Percentiles rank a stretch among this genome's conserved stretches.
phyloP scores from a whole-genome alignment of 2,329 filamentous ascomycete genomes.

The Xylariales sp. region DNA sequence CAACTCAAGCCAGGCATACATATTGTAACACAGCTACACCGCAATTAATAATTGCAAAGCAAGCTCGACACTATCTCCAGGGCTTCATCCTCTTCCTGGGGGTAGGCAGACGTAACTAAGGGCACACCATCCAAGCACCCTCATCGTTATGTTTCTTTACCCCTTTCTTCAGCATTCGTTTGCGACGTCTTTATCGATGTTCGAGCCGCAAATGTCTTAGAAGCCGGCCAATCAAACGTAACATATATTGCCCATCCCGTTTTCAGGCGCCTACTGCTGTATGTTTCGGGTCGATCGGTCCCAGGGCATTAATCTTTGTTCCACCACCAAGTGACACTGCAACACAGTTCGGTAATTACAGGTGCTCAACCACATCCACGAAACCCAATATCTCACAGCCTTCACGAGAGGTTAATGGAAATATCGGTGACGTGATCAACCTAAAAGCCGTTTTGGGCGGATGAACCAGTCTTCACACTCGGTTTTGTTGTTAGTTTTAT shows the following conservation, averaged over 20 bases:
- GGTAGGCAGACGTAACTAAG: neutral
- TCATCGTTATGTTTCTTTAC: neutral
- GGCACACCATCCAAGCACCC: too few species aligned
- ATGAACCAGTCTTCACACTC: too few species aligned
- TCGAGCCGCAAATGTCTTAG: conserved; percentile 16
- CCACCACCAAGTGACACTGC: conserved; percentile 7
- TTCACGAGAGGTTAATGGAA: neutral
- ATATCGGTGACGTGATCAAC: neutral
- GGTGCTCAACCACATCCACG: conserved; percentile 1
- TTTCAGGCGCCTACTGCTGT: conserved; percentile 1
- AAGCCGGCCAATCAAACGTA: conserved; percentile 6
- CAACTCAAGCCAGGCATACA: neutral
- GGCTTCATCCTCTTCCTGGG: neutral
- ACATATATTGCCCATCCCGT: neutral
- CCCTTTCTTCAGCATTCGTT: conserved; percentile 7
- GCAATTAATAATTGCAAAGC: too few species aligned
- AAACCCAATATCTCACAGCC: conserved; percentile 4
- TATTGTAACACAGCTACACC: too few species aligned
- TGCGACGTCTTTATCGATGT: conserved; percentile 11
- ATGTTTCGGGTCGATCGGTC: conserved; percentile 11
- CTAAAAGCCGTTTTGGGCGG: too few species aligned
- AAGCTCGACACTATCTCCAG: too few species aligned
- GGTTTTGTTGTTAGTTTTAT: too few species aligned
- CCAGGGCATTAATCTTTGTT: conserved; percentile 9
- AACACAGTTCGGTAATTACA: conserved; percentile 23